A percentile compares a stretch with the other conserved stretches of the same genome.
Conservation (phyloP, 805 yeast species). For the Starmera caribaea region DNA sequence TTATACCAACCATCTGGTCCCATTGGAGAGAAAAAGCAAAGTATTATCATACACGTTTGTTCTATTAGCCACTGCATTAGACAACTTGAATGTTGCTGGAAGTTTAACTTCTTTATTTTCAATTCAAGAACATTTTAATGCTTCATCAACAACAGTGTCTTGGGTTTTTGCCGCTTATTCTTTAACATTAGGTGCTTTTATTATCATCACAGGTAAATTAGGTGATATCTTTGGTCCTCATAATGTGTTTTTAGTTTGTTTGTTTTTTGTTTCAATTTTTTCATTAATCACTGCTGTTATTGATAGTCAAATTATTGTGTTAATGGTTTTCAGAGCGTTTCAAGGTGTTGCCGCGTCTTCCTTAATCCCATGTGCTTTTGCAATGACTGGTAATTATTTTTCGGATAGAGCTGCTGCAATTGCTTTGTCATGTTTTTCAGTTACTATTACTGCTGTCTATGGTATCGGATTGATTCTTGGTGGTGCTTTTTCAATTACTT, state of each 20-base stretch:
- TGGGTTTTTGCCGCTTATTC: conserved; percentile 38
- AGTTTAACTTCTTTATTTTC: conserved; percentile 13
- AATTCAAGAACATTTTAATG: conserved; percentile 28
- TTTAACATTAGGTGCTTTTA: conserved; percentile 35
- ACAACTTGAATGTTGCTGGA: conserved; percentile 19
- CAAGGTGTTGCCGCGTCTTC: conserved; percentile 36
- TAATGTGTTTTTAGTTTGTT: conserved; percentile 18
- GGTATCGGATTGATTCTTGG: conserved; percentile 34
- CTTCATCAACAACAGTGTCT: conserved; percentile 25
- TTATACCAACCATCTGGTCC: background rate
- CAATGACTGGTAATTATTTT: conserved; percentile 22
- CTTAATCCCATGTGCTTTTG: conserved; percentile 29
- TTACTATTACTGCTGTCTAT: conserved; percentile 20
- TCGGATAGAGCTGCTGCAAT: conserved; percentile 18
- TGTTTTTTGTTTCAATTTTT: conserved; percentile 15
- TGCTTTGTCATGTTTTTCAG: conserved; percentile 19
- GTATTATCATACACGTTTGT: conserved; percentile 6
- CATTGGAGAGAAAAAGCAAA: conserved; percentile 9
- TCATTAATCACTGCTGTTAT: conserved; percentile 28
- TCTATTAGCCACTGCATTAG: conserved; percentile 11
- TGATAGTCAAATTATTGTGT: conserved; percentile 21
- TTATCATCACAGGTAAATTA: conserved; percentile 31
- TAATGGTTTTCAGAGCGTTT: conserved; percentile 33
- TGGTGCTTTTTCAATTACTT: conserved; percentile 31
- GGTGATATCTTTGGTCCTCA: conserved; percentile 33